phyloP scores from a whole-genome alignment of 2,329 filamentous ascomycete genomes.

The Claviceps capensis region DNA sequence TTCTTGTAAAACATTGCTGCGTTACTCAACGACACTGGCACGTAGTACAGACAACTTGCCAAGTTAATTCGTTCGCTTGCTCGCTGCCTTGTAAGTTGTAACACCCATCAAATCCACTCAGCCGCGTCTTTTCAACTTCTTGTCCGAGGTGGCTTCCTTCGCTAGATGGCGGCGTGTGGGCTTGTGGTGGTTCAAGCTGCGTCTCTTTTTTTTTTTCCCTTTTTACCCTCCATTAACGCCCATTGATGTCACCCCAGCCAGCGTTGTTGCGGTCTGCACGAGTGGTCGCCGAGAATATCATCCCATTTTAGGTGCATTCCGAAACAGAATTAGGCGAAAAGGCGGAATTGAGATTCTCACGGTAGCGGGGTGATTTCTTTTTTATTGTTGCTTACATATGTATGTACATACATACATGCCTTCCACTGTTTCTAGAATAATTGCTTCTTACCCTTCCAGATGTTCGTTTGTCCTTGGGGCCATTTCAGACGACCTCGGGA shows the following conservation, averaged over 20 bases:
- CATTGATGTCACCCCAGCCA: not conserved
- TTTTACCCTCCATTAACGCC: not conserved
- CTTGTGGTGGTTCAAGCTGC: not conserved
- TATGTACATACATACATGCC: no score
- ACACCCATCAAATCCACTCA: not conserved
- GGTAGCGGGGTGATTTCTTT: not conserved
- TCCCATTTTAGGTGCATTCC: not conserved
- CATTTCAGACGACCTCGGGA: no score
- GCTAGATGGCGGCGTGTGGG: not conserved
- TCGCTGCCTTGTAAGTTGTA: not conserved
- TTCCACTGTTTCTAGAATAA: no score
- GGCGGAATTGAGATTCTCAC: not conserved
- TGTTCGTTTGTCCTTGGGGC: no score
- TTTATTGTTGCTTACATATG: not conserved
- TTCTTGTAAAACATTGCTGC: not conserved
- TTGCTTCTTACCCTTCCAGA: no score
- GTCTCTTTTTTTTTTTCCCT: no score
- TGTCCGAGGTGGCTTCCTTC: not conserved
- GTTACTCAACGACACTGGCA: no score
- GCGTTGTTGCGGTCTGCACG: no score
- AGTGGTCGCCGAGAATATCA: no score
- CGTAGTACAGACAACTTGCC: no score
- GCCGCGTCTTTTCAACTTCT: not conserved
- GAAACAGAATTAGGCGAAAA: not conserved
- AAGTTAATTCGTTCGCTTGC: not conserved